Conservation (phyloP, 192 early-diverging fungal genomes). For the Linnemannia hyalina region DNA sequence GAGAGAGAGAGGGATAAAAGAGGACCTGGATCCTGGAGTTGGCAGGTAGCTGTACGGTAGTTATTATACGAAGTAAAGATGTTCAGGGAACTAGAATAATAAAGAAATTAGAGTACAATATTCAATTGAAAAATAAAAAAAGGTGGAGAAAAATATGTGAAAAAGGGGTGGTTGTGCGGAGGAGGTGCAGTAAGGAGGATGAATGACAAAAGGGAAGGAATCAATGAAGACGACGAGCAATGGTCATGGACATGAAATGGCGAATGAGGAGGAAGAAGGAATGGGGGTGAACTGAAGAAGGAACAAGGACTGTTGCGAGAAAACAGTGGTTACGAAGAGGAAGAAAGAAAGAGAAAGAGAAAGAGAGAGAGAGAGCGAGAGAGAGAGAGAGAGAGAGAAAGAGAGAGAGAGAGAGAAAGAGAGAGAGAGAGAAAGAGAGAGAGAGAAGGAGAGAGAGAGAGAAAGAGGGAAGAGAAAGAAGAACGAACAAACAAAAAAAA, state of each 20-base stretch:
- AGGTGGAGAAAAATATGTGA: not conserved
- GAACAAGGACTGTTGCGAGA: not conserved
- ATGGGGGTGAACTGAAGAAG: not conserved
- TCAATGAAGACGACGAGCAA: not conserved
- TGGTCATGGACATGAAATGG: conserved; percentile 5
- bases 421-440: not conserved
- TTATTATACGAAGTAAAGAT: not conserved
- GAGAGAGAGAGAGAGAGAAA: not conserved
- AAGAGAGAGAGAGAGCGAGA: conserved; percentile 1
- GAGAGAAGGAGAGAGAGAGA: conserved; percentile 5
- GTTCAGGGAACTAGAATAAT: not conserved
- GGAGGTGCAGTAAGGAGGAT: not conserved
- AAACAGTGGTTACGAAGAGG: not conserved
- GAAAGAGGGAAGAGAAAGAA: not conserved
- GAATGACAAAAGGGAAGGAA: not conserved
- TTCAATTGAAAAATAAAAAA: not conserved
- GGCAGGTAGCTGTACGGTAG: too few species aligned
- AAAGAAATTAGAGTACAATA: not conserved
- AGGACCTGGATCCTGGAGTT: conserved; percentile 12
- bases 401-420: not conserved
- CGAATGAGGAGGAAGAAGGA: not conserved
- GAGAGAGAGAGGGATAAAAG: not conserved
- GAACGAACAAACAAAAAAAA: not conserved
- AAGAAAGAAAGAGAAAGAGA: not conserved
- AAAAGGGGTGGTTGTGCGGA: not conserved